Evolutionary conservation across 306 rosid genomes (phyloP).

Genomic region (Hippophae tibetana): DNA sequence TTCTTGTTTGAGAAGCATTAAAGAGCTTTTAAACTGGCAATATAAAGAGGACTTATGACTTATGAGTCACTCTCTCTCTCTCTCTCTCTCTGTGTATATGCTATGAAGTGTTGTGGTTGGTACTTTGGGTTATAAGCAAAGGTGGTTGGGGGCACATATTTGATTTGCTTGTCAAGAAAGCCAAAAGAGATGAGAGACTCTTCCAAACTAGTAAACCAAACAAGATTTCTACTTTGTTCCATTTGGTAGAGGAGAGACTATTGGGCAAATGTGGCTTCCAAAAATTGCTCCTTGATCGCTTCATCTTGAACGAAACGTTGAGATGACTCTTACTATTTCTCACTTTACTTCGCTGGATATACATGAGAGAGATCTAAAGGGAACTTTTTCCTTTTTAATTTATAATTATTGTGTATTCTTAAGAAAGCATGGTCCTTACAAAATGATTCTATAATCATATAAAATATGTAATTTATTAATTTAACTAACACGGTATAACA

Average conservation of each 20-base stretch:
- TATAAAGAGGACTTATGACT: not conserved
- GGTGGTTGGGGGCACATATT: slow-evolving; percentile 57
- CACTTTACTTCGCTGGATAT: slow-evolving; percentile 22
- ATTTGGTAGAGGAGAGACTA: slow-evolving; percentile 35
- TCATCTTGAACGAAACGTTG: slow-evolving; percentile 55
- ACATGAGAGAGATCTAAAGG: slow-evolving; percentile 11
- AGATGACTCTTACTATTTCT: slow-evolving; percentile 51
- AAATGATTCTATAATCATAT: too few species aligned
- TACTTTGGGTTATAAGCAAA: slow-evolving; percentile 97
- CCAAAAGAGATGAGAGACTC: slow-evolving; percentile 26
- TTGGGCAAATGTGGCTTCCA: slow-evolving; percentile 28
- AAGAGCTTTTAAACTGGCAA: slow-evolving; percentile 27
- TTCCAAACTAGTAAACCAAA: slow-evolving; percentile 23
- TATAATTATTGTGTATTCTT: slow-evolving; percentile 4
- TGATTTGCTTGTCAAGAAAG: slow-evolving; percentile 80
- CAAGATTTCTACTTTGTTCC: slow-evolving; percentile 16
- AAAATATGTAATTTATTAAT: too few species aligned
- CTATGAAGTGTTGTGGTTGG: slow-evolving; percentile 54
- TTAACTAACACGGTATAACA: too few species aligned
- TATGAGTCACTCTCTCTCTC: slow-evolving; percentile 8
- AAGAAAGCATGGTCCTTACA: too few species aligned
- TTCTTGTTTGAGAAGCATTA: slow-evolving; percentile 85
- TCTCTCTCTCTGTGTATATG: slow-evolving; percentile 21
- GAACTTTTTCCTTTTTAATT: slow-evolving; percentile 8
- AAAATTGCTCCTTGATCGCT: slow-evolving; percentile 26